A percentile compares a stretch with the other conserved stretches of the same genome.
phyloP scores from a whole-genome alignment of 176 grass and related monocot genomes.

The Rhynchospora tenuis region DNA sequence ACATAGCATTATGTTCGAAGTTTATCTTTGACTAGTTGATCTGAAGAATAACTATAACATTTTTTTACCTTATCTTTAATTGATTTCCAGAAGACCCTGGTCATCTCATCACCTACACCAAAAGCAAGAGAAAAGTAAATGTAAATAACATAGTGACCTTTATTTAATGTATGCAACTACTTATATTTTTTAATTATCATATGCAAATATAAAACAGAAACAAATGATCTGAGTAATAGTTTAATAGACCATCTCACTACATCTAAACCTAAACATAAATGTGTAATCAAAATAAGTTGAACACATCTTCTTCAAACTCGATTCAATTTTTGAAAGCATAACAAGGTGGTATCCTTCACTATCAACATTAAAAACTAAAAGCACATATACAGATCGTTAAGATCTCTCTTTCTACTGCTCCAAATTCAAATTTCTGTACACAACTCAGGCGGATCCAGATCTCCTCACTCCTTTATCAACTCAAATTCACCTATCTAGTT shows the following conservation, averaged over 20 bases:
- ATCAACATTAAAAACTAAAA: background rate
- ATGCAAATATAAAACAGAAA: background rate
- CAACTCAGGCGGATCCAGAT: background rate
- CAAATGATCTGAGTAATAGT: background rate
- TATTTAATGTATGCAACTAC: background rate
- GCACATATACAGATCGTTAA: conserved; percentile 22
- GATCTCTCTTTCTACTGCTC: background rate
- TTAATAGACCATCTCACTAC: background rate
- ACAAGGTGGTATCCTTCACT: background rate
- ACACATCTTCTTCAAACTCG: background rate
- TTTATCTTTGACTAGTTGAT: background rate
- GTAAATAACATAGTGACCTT: background rate
- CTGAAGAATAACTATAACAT: background rate
- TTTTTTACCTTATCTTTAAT: conserved; percentile 85
- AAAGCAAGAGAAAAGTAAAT: background rate
- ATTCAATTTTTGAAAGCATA: background rate
- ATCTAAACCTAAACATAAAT: background rate
- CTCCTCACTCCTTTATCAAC: background rate
- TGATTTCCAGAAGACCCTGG: conserved; percentile 85
- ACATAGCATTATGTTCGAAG: background rate
- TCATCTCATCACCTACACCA: conserved; percentile 89
- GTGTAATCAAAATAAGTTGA: background rate
- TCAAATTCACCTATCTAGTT: background rate
- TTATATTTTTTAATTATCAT: too few relatives aligned
- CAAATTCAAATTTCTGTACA: conserved; percentile 21